These are phyloP conservation scores for Zarea fungicola DNA, from an alignment of 2,329 filamentous ascomycete genomes.

Conservation along the genomic window DNA sequence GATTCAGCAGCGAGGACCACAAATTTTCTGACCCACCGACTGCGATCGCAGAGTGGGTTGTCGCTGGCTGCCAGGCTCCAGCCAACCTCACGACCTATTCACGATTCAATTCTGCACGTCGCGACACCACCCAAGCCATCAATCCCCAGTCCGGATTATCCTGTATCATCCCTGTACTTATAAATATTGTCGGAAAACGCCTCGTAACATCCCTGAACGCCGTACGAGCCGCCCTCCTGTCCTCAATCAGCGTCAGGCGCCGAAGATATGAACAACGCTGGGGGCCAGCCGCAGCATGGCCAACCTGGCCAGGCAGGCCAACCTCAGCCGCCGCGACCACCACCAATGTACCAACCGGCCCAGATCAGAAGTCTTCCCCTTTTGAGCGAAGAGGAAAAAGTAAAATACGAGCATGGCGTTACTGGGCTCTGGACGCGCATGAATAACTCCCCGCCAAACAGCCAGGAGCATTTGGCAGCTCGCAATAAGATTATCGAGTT, in stretches of 20 bases:
- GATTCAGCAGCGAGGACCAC: slow-evolving; percentile 9
- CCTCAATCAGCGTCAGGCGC: slow-evolving; percentile 1
- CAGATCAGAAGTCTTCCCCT: slow-evolving; percentile 46
- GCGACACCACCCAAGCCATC: not conserved
- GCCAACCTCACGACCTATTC: not conserved
- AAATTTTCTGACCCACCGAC: slow-evolving; percentile 5
- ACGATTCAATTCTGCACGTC: not conserved
- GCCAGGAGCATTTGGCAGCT: slow-evolving; percentile 44
- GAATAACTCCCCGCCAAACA: slow-evolving; percentile 42
- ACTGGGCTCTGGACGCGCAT: slow-evolving; percentile 49
- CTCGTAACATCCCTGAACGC: not conserved
- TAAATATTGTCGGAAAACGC: not conserved
- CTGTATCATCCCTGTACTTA: not conserved
- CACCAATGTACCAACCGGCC: slow-evolving; percentile 45
- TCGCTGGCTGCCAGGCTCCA: not conserved
- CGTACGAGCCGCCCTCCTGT: not conserved
- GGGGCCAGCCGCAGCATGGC: slow-evolving; percentile 21
- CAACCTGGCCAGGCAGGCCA: slow-evolving; percentile 20
- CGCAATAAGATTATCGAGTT: slow-evolving; percentile 57
- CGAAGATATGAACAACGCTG: slow-evolving; percentile 21
- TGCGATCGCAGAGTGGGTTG: not conserved
- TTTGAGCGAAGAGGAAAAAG: slow-evolving; percentile 50
- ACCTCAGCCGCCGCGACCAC: slow-evolving; percentile 21
- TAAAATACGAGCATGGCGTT: slow-evolving; percentile 55
- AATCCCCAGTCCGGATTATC: not conserved